Conservation (phyloP, 2,329 filamentous ascomycete species). For the Thermothelomyces thermophilus region DNA sequence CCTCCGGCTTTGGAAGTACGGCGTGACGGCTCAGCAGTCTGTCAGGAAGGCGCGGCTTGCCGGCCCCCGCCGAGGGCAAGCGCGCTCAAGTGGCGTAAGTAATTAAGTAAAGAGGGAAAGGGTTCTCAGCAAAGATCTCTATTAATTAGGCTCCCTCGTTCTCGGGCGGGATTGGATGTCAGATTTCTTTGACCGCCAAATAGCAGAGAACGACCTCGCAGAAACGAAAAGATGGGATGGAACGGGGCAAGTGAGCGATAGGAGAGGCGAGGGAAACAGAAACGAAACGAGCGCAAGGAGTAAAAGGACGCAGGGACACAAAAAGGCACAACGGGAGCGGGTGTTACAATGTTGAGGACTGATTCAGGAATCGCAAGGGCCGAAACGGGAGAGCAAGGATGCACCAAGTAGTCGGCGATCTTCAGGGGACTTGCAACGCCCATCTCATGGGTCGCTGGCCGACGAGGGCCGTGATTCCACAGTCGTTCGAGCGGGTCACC, state of each 20-base stretch:
- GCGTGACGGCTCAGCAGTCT: not conserved
- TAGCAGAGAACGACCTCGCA: no score
- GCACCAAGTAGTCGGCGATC: not conserved
- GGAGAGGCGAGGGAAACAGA: not conserved
- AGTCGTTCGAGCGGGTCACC: not conserved
- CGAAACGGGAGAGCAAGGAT: not conserved
- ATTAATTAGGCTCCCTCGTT: no score
- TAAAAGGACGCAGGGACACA: conserved; percentile 2
- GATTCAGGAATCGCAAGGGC: not conserved
- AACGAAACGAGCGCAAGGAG: not conserved
- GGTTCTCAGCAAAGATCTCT: no score
- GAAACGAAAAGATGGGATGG: not conserved
- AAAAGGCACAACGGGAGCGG: not conserved
- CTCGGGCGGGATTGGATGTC: no score
- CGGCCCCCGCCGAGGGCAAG: not conserved
- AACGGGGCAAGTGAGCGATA: not conserved
- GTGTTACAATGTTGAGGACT: conserved; percentile 1
- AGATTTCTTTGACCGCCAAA: not conserved
- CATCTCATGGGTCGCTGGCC: not conserved
- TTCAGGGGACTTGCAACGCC: not conserved
- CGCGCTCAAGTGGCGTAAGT: not conserved
- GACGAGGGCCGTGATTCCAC: not conserved
- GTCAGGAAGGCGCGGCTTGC: not conserved
- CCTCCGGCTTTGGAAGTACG: not conserved
- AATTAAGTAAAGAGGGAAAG: no score